Evolutionary conservation across 495 filamentous ascomycete species (phyloP), one percentile per base, ranked within the genome.

Genomic region (Xylaria scruposa): DNA sequence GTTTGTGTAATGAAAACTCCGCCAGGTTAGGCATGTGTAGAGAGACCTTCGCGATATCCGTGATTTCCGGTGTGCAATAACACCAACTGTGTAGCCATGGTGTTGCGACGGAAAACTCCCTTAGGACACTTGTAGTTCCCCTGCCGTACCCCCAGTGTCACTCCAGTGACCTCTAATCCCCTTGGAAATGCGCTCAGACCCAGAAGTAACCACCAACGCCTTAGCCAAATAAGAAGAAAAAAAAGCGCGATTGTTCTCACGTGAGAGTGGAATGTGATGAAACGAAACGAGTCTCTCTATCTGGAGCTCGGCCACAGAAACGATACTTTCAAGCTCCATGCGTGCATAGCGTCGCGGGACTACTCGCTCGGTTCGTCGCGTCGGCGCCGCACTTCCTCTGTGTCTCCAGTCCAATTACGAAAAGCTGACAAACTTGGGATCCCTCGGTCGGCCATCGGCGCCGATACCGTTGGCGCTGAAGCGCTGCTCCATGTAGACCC

Each of bases 391-490:
- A 29, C 53, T 63, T 24, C 38, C 38, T 44, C 60, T 7, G 17
- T 1, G 38, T 29, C 38, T n/a, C 40, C 29, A 17, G 31, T 1
- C 24, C 17, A 36, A 36, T 78, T 65, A 97, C 33, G 93, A 96
- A 81, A 97, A 97, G 68, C 92, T 95, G 13, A 97, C 93, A 78
- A 97, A 97, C 85, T 97, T 97, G 69, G 94, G 94, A 86, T 98
- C 96, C 79, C 90, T 89, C 63, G 96, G 96, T 76, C 89, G 82
- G 44, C 97, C 96, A 81, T 98, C 97, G 19, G 91, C 85, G 13
- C 90, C 94, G 77, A 99, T 98, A 67, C 92, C 91, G 76, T 97
- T 93, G 78, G 90, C 93, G 74, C 87, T 87, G 77, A 99, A 96
- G 72, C 91, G 85, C 72, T 93, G 88, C 84, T 97, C 90, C 76